Evolutionary conservation across 345 rosid genomes (phyloP), one percentile per base, ranked within the genome.

Genomic region (Cardamine occulta): DNA sequence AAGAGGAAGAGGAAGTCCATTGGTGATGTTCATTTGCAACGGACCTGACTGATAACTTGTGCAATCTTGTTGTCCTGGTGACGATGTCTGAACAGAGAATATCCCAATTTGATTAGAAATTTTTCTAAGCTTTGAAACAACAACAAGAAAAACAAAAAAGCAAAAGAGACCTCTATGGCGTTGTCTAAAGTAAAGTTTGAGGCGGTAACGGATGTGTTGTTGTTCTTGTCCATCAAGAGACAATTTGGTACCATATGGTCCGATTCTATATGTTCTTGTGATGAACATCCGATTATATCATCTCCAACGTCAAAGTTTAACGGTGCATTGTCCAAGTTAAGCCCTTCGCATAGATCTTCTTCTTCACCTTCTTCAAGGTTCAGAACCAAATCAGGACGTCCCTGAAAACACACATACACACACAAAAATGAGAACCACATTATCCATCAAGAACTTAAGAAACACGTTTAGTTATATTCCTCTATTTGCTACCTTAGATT

Each of bases 11-110:
- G 85, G 80, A 75, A 84, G 82, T 63, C 90, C 93, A 44, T 76
- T 79, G 78, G 21, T 63, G 66, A 63, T 54, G 80, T 63, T 63
- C 65, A 63, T 69, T 63, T 76, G 57, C 26, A 76, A 35, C 34
- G 70, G 74, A 61, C 63, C 55, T 69, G 70, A 44, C 29, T 53
- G 70, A 76, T 67, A 83, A 74, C 77, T 79, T 49, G 63, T 76
- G 81, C 89, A 80, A 6, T 87, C 88, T 55, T 80, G 84, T 15
- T 84, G 84, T 55, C 76, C 86, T 17, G 86, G 71, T 68, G 93
- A 82, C 26, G 86, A 70, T 72, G 78, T 85, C 97, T 92, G 75
- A 8, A 28, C n/a, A 63, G 65, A 70, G 57, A 15, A 75, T 24
- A 76, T 7, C 13, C 11, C 21, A 5, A 31, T 5, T 32, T 63